Evolutionary conservation across 1,284 basidiomycete genomes (phyloP), one percentile per base, ranked within the genome.

Genomic region (Fomitopsis schrenkii): DNA sequence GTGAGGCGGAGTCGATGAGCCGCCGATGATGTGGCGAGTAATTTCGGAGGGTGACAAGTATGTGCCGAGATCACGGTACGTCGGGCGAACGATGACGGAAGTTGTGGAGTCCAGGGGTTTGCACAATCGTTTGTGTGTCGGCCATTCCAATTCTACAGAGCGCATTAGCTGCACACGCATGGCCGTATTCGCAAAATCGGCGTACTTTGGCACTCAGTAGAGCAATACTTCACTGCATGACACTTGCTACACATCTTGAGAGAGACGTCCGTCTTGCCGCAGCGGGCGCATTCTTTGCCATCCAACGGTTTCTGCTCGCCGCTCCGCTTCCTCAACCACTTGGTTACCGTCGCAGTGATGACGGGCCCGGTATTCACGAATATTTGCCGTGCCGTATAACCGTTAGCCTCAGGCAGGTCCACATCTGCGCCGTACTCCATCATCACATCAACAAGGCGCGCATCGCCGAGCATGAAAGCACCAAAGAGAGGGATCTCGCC

Each of bases 171-270:
- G 3, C 15, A 3, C 3, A 19, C n/a, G 19, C n/a, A 19, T 19
- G 4, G 30, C 8, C 8, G 30, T 33, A 8, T 8, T 44, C n/a
- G 12, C 3, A 4, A 26, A 28, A 46, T 19, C n/a, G 28, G 74
- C 80, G 6, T 64, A 83, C 84, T 70, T 70, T 86, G 85, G 64
- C 85, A 86, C 30, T 76, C 77, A 1, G 71, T 64, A 7, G 82
- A 83, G 61, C 85, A 87, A 62, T 84, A 86, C 36, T 79, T 72
- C 5, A 74, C 74, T 3, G 79, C 68, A 14, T 73, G 74, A 59
- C 83, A 85, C 44, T 73, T 73, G 7, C 68, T 64, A 60, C 84
- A 86, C 58, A 71, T 72, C 70, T 76, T 82, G 60, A 86, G 64
- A 30, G 65, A 64, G 2, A 50, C 70, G 35, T 45, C 67, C 50